These are phyloP conservation scores for Phialophora expanda DNA, from an alignment of 2,329 filamentous ascomycete species.

Conservation along the genomic window DNA sequence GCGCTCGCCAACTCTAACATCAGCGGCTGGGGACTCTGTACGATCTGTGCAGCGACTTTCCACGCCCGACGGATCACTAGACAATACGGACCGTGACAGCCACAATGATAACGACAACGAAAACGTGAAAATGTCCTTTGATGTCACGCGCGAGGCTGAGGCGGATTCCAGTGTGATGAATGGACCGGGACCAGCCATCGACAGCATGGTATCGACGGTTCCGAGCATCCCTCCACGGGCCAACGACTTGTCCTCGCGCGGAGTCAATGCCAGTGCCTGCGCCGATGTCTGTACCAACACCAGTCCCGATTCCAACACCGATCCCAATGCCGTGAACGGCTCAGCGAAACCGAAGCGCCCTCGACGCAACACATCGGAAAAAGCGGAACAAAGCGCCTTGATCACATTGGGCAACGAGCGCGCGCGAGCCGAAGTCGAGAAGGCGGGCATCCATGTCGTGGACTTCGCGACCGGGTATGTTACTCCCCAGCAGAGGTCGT, in stretches of 20 bases:
- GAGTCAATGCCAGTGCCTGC: too few relatives aligned
- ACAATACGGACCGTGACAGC: too few relatives aligned
- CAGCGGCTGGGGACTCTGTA: neutral
- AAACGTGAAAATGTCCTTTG: neutral
- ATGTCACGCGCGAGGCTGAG: neutral
- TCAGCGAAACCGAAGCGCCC: neutral
- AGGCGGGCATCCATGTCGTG: neutral
- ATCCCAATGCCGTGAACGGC: neutral
- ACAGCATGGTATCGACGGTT: too few relatives aligned
- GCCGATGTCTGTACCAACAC: too few relatives aligned
- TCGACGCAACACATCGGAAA: neutral
- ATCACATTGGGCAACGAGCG: neutral
- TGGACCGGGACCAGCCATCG: neutral
- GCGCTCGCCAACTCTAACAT: neutral
- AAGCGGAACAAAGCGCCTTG: neutral
- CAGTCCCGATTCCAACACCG: too few relatives aligned
- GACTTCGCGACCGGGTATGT: slow-evolving; percentile 8
- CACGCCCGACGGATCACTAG: neutral
- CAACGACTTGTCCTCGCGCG: too few relatives aligned
- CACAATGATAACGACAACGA: neutral
- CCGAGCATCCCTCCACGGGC: too few relatives aligned
- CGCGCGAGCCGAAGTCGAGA: slow-evolving; percentile 4
- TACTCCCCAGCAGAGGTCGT: neutral
- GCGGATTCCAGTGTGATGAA: neutral
- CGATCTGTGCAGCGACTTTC: neutral